Evolutionary conservation across 2,329 filamentous ascomycete species (phyloP).

Genomic region (Chaetomium sp.): DNA sequence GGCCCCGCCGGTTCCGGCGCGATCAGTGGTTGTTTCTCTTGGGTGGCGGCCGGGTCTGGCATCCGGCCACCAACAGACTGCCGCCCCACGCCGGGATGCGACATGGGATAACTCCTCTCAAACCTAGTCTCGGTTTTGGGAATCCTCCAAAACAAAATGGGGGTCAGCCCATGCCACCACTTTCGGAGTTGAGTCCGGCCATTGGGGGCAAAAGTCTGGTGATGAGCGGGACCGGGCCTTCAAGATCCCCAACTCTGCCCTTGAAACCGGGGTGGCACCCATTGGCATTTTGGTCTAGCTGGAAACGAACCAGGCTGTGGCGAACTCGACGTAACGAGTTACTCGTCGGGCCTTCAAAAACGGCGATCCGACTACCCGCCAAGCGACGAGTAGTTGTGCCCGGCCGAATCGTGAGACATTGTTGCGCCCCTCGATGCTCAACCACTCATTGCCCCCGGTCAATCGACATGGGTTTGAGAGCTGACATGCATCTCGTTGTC

Average conservation of each 20-base stretch:
- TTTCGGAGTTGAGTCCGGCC: no score
- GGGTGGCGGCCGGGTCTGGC: conserved; percentile 4
- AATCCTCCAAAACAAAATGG: background rate
- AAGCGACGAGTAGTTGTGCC: no score
- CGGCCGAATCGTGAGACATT: background rate
- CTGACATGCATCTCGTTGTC: background rate
- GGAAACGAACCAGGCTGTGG: no score
- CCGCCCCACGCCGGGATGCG: background rate
- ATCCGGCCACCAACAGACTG: background rate
- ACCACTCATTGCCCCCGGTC: background rate
- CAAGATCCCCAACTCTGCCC: no score
- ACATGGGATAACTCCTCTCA: background rate
- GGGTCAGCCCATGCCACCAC: no score
- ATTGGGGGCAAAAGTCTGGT: no score
- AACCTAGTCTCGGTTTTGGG: background rate
- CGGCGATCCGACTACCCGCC: no score
- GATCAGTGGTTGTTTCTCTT: background rate
- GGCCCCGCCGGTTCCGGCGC: background rate
- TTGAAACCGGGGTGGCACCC: no score
- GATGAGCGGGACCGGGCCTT: no score
- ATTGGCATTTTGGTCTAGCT: no score
- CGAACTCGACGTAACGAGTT: no score
- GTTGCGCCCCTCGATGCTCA: background rate
- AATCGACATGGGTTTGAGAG: background rate
- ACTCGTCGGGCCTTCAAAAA: no score